These are phyloP conservation scores for Tagetes patula DNA, from an alignment of 129 eudicot genomes.

Conservation along the genomic window DNA sequence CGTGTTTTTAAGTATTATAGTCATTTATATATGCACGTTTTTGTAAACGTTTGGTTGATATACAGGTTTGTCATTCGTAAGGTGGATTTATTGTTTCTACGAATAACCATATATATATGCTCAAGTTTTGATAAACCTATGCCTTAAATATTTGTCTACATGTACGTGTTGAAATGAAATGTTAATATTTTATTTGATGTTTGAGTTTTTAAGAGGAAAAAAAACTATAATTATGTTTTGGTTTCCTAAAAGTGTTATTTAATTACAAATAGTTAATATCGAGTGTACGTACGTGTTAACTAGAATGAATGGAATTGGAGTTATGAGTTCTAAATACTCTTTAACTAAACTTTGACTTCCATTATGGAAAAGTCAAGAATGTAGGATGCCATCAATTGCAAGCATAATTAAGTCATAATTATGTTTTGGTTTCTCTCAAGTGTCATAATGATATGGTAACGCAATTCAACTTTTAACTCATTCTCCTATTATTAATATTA, in stretches of 20 bases:
- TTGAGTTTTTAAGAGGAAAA: no score
- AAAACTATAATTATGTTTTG: no score
- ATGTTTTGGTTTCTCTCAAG: constrained; percentile 36
- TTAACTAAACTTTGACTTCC: constrained; percentile 37
- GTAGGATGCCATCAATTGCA: constrained; percentile 29
- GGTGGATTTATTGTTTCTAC: no score
- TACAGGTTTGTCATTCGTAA: no score
- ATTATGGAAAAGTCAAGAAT: constrained; percentile 30
- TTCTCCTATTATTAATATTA: constrained; percentile 36
- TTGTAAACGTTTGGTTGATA: no score
- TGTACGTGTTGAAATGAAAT: no score
- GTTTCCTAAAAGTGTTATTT: neutral
- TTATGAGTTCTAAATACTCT: constrained; percentile 32
- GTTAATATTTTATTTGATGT: no score
- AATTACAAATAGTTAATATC: neutral
- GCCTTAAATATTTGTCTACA: no score
- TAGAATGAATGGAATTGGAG: constrained; percentile 26
- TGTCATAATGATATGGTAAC: constrained; percentile 42
- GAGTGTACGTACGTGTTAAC: constrained; percentile 30
- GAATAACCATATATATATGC: no score
- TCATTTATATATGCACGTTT: no score
- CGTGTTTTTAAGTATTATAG: no score
- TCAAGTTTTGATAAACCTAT: no score
- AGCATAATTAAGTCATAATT: constrained; percentile 25
- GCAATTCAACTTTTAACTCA: constrained; percentile 37